Percentiles rank a stretch among this genome's conserved stretches.
Evolutionary conservation across 2,329 filamentous ascomycete species (phyloP).

Genomic region (Davidsoniella neocaledoniae): DNA sequence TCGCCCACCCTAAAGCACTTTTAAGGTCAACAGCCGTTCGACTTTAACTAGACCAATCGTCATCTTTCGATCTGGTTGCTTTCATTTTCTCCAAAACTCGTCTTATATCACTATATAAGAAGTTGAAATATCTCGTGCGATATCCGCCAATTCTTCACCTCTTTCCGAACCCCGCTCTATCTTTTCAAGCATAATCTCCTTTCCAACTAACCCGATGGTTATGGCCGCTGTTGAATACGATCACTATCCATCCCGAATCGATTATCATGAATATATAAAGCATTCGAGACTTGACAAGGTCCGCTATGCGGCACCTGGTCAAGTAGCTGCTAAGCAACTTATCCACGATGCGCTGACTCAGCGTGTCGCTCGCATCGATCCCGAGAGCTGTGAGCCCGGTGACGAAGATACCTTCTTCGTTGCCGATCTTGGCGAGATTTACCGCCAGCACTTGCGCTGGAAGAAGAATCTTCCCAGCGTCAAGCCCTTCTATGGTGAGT

Average conservation of each 20-base stretch:
- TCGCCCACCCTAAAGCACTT: slow-evolving; percentile 89
- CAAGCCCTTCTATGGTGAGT: slow-evolving; percentile 85
- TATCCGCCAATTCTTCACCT: background rate
- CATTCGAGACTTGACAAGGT: slow-evolving; percentile 21
- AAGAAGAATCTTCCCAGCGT: slow-evolving; percentile 85
- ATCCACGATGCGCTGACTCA: slow-evolving; percentile 76
- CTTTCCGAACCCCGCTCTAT: background rate
- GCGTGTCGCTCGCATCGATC: slow-evolving; percentile 69
- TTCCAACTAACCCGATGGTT: slow-evolving; percentile 32
- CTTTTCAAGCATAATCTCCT: slow-evolving; percentile 7
- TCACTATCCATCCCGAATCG: slow-evolving; percentile 32
- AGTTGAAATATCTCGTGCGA: slow-evolving; percentile 5
- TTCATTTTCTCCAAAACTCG: slow-evolving; percentile 12
- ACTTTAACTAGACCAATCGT: slow-evolving; percentile 5
- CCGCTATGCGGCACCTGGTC: background rate
- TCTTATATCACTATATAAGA: slow-evolving; percentile 9
- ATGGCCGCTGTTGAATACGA: slow-evolving; percentile 46
- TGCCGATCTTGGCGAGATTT: slow-evolving; percentile 93
- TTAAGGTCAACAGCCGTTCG: slow-evolving; percentile 10
- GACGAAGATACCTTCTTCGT: slow-evolving; percentile 98
- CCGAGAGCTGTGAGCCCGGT: slow-evolving; percentile 74
- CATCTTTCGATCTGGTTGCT: slow-evolving; percentile 8
- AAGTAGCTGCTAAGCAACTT: slow-evolving; percentile 49
- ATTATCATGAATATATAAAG: slow-evolving; percentile 33
- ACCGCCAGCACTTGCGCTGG: slow-evolving; percentile 96